Conservation (phyloP, 306 rosid species). For the Biancaea sappan region DNA sequence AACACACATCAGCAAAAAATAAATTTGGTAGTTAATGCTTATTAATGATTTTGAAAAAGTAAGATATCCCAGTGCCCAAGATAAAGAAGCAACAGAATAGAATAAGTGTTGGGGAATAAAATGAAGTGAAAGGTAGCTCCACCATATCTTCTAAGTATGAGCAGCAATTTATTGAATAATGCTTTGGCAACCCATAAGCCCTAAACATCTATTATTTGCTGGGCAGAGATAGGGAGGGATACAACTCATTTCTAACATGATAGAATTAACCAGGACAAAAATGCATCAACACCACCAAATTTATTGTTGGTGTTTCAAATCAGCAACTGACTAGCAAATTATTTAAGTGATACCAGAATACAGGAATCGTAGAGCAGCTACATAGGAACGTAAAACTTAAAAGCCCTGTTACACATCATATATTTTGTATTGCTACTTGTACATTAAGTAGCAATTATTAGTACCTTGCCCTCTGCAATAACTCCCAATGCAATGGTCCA, state of each 20-base stretch:
- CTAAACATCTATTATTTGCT: background rate
- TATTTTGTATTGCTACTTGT: constrained; percentile 3
- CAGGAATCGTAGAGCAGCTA: constrained; percentile 3
- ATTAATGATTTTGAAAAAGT: constrained; percentile 1
- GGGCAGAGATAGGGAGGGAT: background rate
- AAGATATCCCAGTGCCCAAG: background rate
- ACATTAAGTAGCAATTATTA: constrained; percentile 17
- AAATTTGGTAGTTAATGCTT: constrained; percentile 12
- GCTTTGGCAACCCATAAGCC: constrained; percentile 14
- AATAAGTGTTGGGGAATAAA: background rate
- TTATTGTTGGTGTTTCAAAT: constrained; percentile 10
- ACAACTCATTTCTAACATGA: background rate
- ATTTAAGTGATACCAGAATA: constrained; percentile 10
- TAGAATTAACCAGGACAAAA: background rate
- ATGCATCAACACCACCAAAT: background rate
- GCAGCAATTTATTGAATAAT: constrained; percentile 4
- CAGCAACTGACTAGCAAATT: constrained; percentile 11
- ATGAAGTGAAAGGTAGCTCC: constrained; percentile 2
- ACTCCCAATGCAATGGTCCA: constrained; percentile 99
- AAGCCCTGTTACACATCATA: background rate
- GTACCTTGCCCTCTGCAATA: constrained; percentile 91
- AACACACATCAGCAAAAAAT: constrained; percentile 36
- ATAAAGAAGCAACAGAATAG: constrained; percentile 22
- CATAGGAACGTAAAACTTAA: constrained; percentile 12
- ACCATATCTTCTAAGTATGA: constrained; percentile 17